Evolutionary conservation across 352 stramenopile genomes (phyloP).

Genomic region (Aphanomyces stellatus): DNA sequence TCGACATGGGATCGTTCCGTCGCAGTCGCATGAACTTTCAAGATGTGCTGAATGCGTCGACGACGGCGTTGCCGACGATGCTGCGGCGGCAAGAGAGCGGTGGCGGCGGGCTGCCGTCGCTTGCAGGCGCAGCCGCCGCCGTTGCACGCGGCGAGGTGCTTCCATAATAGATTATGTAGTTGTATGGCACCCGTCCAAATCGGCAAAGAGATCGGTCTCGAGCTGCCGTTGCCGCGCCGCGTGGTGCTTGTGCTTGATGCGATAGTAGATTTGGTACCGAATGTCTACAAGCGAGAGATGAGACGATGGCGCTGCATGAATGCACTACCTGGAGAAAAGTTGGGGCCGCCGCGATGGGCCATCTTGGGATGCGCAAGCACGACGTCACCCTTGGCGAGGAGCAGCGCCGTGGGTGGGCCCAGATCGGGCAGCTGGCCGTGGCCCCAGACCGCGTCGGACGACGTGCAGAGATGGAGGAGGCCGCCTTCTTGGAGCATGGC

Average conservation of each 20-base stretch:
- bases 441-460: conserved; percentile 64
- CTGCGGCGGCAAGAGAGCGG: not conserved
- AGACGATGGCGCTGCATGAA: not conserved
- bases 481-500: conserved; percentile 37
- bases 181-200: too few species aligned
- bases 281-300: conserved; percentile 29
- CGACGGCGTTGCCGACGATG: not conserved
- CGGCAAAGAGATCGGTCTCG: conserved; percentile 32
- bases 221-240: conserved; percentile 27
- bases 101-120: too few species aligned
- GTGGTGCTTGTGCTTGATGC: conserved; percentile 62
- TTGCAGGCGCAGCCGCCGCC: too few species aligned
- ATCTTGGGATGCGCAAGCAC: conserved; percentile 67
- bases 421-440: conserved; percentile 60
- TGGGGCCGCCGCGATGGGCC: conserved; percentile 63
- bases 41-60: conserved; percentile 46
- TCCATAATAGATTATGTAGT: too few species aligned
- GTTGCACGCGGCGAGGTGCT: too few species aligned
- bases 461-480: conserved; percentile 57
- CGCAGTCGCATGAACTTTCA: conserved; percentile 84
- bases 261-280: conserved; percentile 78
- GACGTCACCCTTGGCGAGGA: conserved; percentile 46
- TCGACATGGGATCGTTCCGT: conserved; percentile 79
- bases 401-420: conserved; percentile 47
- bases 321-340: conserved; percentile 42